Conservation (phyloP, 345 rosid genomes). For the Gossypium rotundifolium region DNA sequence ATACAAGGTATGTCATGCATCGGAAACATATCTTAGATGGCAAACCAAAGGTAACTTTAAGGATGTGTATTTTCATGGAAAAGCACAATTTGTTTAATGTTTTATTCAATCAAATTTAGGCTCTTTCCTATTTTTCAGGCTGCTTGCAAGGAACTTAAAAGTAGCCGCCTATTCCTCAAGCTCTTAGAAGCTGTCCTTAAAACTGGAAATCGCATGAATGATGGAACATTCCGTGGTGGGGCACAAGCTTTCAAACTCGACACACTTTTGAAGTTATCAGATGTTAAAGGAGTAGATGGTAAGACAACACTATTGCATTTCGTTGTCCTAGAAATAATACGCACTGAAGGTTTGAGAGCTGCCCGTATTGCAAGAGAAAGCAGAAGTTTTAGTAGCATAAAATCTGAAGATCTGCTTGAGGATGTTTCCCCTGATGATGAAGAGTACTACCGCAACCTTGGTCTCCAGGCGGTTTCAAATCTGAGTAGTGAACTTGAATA, state of each 20-base stretch:
- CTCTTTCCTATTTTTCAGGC: constrained; percentile 36
- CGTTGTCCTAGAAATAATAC: constrained; percentile 88
- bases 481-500: constrained; percentile 75
- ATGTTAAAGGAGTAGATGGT: constrained; percentile 92
- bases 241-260: constrained; percentile 98
- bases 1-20: not conserved
- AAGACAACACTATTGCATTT: constrained; percentile 97
- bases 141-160: constrained; percentile 82
- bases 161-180: constrained; percentile 83
- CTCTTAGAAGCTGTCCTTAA: constrained; percentile 97
- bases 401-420: constrained; percentile 69
- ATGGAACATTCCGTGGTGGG: constrained; percentile 95
- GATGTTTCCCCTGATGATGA: constrained; percentile 54
- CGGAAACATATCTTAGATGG: not conserved
- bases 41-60: not conserved
- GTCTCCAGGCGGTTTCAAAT: constrained; percentile 75
- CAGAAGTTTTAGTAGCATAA: constrained; percentile 57
- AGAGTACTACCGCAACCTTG: constrained; percentile 61
- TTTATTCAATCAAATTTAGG: not conserved
- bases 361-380: constrained; percentile 68
- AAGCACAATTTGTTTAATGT: not conserved
- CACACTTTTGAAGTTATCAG: constrained; percentile 88
- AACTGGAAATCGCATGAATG: constrained; percentile 98
- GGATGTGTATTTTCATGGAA: not conserved
- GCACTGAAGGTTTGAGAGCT: constrained; percentile 86